phyloP scores from a whole-genome alignment of 306 rosid genomes.

The Fagus crenata region DNA sequence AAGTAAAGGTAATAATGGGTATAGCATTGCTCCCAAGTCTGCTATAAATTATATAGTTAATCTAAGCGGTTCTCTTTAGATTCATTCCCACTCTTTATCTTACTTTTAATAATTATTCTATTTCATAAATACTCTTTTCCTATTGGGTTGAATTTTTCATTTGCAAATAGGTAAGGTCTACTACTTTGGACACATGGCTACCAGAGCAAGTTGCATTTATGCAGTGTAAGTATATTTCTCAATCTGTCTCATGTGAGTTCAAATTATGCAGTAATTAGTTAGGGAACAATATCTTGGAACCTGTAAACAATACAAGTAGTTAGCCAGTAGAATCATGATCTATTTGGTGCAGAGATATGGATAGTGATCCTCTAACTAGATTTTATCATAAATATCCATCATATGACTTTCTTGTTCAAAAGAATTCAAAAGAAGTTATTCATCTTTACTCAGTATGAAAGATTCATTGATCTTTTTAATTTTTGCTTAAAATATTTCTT shows the following conservation, averaged over 20 bases:
- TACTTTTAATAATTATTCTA: no score
- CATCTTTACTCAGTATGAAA: conserved; percentile 17
- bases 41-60: neutral
- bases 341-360: neutral
- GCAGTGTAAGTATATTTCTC: conserved; percentile 65
- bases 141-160: no score
- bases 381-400: neutral
- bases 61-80: neutral
- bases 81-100: no score
- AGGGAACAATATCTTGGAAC: conserved; percentile 7
- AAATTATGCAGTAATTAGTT: neutral
- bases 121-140: neutral
- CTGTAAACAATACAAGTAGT: neutral
- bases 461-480: neutral
- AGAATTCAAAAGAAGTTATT: neutral
- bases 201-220: conserved; percentile 88
- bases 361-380: neutral
- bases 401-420: neutral
- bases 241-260: neutral
- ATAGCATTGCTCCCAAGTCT: neutral
- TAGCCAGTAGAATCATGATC: neutral
- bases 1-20: neutral
- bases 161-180: conserved; percentile 74
- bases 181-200: conserved; percentile 94
- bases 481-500: neutral